Evolutionary conservation across 805 yeast species (phyloP), one percentile per base, ranked within the genome.

Genomic region (Zygotorulaspora chibaensis): DNA sequence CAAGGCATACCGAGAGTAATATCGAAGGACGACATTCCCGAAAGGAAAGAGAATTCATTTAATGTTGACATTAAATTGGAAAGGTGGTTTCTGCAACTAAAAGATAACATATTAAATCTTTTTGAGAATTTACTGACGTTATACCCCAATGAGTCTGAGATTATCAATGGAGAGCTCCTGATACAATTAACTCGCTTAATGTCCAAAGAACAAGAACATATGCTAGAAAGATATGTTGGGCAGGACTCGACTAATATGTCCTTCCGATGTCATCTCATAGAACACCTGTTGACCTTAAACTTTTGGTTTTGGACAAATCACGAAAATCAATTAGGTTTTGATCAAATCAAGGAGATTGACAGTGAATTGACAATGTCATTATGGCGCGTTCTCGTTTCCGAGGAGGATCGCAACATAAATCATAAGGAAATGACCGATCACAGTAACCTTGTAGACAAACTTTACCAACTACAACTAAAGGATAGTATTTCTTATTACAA

Each of bases 281-380:
- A 61, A 31, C 58, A 57, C 39, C 20, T 44, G 5, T 17, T 59
- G 8, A 43, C 52, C 2, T 15, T 55, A 2, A 51, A 59, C 8
- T 54, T 53, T 29, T 35, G 52, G 17, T 26, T 61, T n/a, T 59
- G 60, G 59, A 47, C 48, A 6, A 36, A 43, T 9, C 56, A 57
- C 35, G 45, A 46, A 9, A 28, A 38, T 1, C 48, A 53, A 9
- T 40, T 60, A 2, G 47, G 47, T 9, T 25, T 45, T 18, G 48
- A 53, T n/a, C 54, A 54, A 5, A 52, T 70, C 2, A 59, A 67
- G 30, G 70, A 66, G 29, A 54, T 67, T 12, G 67, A 66, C 20
- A 58, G 65, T 31, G 82, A 77, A 50, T 56, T 80, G 29, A 67
- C 75, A 40, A 77, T 79, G 11, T 69, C 74, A 2, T 58, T 80